These are phyloP conservation scores for Thalassiosira ordinaria DNA, from an alignment of 352 stramenopile genomes.

Conservation along the genomic window DNA sequence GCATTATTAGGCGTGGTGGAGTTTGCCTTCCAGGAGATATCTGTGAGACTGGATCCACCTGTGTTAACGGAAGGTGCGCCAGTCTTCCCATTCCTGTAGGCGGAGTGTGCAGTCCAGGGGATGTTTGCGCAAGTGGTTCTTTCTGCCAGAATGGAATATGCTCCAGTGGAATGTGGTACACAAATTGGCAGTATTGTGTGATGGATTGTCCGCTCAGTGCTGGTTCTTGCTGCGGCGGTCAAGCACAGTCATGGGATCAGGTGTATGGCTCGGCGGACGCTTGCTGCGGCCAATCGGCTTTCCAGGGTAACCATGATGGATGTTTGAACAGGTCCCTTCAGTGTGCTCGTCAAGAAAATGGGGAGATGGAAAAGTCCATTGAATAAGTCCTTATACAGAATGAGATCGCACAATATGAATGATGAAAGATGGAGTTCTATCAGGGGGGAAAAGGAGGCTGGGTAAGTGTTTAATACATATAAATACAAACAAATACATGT, in stretches of 20 bases:
- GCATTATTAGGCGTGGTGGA: neutral
- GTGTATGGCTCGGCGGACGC: neutral
- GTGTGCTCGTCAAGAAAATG: neutral
- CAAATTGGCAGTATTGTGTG: neutral
- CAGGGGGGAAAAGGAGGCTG: no score
- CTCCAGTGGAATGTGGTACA: neutral
- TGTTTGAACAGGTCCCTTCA: slow-evolving; percentile 2
- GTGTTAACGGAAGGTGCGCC: neutral
- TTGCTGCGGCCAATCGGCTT: neutral
- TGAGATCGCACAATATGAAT: no score
- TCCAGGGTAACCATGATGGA: neutral
- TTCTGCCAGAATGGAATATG: slow-evolving; percentile 1
- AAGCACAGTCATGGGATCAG: neutral
- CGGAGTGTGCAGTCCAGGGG: neutral
- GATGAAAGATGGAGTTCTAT: no score
- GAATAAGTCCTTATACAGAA: no score
- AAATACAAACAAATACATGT: no score
- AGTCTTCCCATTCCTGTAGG: no score
- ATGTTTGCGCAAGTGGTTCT: neutral
- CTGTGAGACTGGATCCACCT: neutral
- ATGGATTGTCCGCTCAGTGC: neutral
- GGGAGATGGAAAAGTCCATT: no score
- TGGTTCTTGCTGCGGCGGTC: neutral
- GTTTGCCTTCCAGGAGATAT: neutral
- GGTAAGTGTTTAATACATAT: no score